Evolutionary conservation across 2,329 filamentous ascomycete genomes (phyloP), one percentile per base, ranked within the genome.

Genomic region (Colletotrichum neosansevieriae): DNA sequence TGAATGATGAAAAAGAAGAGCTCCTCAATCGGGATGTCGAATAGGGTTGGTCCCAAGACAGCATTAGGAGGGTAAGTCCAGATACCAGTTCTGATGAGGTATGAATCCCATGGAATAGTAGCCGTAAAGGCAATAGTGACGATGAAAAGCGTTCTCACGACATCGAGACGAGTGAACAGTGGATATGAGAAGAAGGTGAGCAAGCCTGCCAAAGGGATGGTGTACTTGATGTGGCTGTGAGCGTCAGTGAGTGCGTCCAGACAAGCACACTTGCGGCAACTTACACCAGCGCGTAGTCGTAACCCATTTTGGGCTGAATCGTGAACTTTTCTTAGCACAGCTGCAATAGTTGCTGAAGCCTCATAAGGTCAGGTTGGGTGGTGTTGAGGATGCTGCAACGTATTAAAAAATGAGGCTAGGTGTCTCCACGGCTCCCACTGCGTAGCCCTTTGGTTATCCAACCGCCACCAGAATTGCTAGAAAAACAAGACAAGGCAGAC

Each of bases 1-100:
- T 94, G 92, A 24, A 94, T 87, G 19, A 92, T 79, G 76, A 94
- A 94, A 83, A 94, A 94, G 79, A 93, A 93, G 4, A 93, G 78
- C 75, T 94, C 91, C 74, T 94, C 92, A 4, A 85, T 76, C 0
- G 92, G 91, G 17, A 94, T 91, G n/a, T 82, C 80, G 73, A 87
- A 87, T 15, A 92, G 75, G 1, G 83, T 89, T 0, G 83, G 83
- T 0, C 91, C 92, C 40, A 91, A 74, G 36, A 93, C 86, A 19
- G 87, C 91, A 73, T 88, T 81, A 11, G 83, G 79, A 2, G 91
- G 91, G 74, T 93, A 94, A 10, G 88, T 89, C 91, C 92, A 94
- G 74, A 94, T 86, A 50, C 83, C 80, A 61, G 83, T 87, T 71
- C 84, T 86, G 72, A 94, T 91, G 45, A 94, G 84, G 76, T 92